phyloP scores from a whole-genome alignment of 139 green algal genomes.

The Gonium pectorale region DNA sequence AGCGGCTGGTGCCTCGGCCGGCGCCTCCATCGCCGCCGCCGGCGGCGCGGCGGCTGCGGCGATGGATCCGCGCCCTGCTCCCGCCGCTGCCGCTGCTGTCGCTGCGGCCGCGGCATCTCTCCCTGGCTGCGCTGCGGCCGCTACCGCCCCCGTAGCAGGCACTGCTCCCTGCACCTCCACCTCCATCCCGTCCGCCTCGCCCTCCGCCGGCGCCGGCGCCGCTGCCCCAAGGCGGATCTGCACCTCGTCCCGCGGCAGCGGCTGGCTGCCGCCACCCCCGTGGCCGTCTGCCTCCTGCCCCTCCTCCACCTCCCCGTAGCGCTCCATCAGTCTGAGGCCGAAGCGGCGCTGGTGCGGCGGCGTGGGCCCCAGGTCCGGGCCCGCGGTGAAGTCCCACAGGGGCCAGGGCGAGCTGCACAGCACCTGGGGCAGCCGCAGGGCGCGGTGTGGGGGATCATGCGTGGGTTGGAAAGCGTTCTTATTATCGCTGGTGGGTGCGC shows the following conservation, averaged over 20 bases:
- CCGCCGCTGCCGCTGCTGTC: not conserved
- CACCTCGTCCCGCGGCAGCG: no score
- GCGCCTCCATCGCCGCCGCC: not conserved
- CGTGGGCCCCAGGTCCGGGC: no score
- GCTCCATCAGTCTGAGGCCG: constrained; percentile 26
- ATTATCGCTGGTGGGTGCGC: no score
- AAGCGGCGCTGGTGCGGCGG: not conserved
- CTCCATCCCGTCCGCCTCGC: no score
- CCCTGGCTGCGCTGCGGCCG: not conserved
- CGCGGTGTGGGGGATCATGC: no score
- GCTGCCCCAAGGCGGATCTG: no score
- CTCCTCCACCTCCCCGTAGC: not conserved
- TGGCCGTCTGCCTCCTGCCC: not conserved
- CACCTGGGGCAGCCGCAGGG: constrained; percentile 18
- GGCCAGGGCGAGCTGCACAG: constrained; percentile 35
- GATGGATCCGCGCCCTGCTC: not conserved
- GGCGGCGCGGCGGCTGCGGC: not conserved
- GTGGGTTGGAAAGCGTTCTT: no score
- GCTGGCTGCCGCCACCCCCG: no score
- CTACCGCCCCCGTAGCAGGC: not conserved
- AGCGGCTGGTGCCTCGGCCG: not conserved
- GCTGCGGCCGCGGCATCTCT: not conserved
- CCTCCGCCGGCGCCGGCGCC: no score
- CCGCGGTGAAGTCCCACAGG: constrained; percentile 46
- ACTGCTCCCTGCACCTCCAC: no score